Conservation (phyloP, 176 grass and related monocot species). For the Calamus simplicifolius region DNA sequence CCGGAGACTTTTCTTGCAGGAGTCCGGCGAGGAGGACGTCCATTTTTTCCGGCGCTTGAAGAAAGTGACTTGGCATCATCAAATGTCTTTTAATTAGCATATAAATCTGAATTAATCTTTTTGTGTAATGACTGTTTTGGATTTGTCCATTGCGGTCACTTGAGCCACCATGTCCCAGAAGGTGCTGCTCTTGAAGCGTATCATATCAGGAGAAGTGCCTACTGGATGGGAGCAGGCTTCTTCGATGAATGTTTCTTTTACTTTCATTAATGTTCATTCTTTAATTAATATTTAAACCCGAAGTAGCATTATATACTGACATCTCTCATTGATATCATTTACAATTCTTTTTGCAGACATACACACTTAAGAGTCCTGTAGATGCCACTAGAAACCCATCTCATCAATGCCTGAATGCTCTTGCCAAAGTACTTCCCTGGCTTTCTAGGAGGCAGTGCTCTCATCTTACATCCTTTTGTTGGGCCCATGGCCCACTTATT, state of each 20-base stretch:
- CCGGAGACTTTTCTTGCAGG: too few species aligned
- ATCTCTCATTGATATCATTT: too few species aligned
- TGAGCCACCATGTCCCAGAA: constrained; percentile 31
- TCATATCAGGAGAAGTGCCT: constrained; percentile 33
- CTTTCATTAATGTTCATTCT: too few species aligned
- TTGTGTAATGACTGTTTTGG: too few species aligned
- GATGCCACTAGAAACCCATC: constrained; percentile 45
- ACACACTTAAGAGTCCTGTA: neutral
- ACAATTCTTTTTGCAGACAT: constrained; percentile 1
- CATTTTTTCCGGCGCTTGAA: too few species aligned
- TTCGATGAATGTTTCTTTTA: constrained; percentile 19
- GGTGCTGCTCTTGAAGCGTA: constrained; percentile 45
- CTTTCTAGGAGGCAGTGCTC: constrained; percentile 48
- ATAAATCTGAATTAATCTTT: constrained; percentile 24
- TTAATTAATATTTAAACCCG: neutral
- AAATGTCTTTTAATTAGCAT: too few species aligned
- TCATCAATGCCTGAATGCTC: constrained; percentile 40
- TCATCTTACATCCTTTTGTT: constrained; percentile 44
- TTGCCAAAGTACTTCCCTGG: constrained; percentile 52
- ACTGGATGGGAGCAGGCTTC: constrained; percentile 30
- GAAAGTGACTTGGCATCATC: too few species aligned
- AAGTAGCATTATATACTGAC: neutral
- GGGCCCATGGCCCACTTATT: too few species aligned
- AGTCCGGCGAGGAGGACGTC: too few species aligned
- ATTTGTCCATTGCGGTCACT: too few species aligned